Conservation (phyloP, 805 yeast species). For the Candida incommunis region DNA sequence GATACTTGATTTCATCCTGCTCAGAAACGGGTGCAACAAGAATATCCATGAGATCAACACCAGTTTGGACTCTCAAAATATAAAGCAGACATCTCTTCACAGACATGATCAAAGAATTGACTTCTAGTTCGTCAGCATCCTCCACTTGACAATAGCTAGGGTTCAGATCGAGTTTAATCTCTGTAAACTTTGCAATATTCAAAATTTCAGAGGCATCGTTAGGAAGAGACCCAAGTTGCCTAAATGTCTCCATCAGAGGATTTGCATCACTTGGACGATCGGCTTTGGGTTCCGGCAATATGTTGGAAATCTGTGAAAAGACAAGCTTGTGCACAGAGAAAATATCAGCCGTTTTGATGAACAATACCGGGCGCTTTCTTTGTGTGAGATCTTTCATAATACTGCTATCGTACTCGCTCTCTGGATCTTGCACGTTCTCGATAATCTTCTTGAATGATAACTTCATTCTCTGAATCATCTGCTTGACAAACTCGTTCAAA, state of each 20-base stretch:
- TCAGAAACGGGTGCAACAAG: slow-evolving; percentile 52
- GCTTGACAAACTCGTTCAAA: slow-evolving; percentile 53
- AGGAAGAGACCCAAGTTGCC: slow-evolving; percentile 28
- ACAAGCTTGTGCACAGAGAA: slow-evolving; percentile 25
- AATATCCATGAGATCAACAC: slow-evolving; percentile 51
- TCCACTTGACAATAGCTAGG: slow-evolving; percentile 31
- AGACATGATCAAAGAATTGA: slow-evolving; percentile 49
- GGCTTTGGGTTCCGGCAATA: slow-evolving; percentile 11
- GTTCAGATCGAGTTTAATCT: slow-evolving; percentile 43
- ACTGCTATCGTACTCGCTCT: not conserved
- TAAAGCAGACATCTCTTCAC: slow-evolving; percentile 74
- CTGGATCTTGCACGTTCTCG: slow-evolving; percentile 16
- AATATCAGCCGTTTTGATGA: slow-evolving; percentile 23
- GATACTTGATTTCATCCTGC: slow-evolving; percentile 54
- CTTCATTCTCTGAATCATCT: slow-evolving; percentile 34
- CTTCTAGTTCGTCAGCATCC: slow-evolving; percentile 37
- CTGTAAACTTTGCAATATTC: slow-evolving; percentile 38
- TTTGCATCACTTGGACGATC: not conserved
- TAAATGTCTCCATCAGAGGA: slow-evolving; percentile 14
- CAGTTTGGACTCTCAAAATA: slow-evolving; percentile 68
- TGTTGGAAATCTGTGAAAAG: slow-evolving; percentile 15
- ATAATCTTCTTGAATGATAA: slow-evolving; percentile 33
- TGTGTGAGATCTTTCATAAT: slow-evolving; percentile 57
- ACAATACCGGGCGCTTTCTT: slow-evolving; percentile 27
- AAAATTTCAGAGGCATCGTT: slow-evolving; percentile 31